phyloP scores from a whole-genome alignment of 148 eudicot genomes.

The Rhododendron mucronatum region DNA sequence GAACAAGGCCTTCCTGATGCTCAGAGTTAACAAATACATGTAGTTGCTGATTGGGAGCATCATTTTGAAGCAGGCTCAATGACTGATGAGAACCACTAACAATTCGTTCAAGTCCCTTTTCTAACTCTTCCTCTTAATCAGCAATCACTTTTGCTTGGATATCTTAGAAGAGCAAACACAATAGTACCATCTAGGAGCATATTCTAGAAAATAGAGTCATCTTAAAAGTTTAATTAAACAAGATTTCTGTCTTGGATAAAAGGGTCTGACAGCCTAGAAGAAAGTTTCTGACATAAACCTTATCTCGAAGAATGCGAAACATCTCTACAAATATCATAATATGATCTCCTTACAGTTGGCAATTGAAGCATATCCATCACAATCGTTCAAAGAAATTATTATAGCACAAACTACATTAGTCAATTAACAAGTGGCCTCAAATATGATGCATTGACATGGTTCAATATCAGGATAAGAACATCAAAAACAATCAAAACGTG shows the following conservation, averaged over 20 bases:
- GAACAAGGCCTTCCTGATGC: too few relatives aligned
- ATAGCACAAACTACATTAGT: background rate
- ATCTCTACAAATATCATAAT: background rate
- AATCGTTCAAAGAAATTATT: background rate
- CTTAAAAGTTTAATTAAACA: background rate
- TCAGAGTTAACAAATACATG: too few relatives aligned
- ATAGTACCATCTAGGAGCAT: background rate
- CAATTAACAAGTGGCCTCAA: background rate
- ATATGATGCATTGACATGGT: background rate
- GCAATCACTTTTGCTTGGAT: too few relatives aligned
- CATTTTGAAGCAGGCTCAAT: too few relatives aligned
- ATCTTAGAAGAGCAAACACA: background rate
- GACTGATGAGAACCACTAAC: too few relatives aligned
- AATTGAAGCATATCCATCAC: background rate
- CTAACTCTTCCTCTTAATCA: too few relatives aligned
- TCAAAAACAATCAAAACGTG: background rate
- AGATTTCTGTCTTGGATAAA: background rate
- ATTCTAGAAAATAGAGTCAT: background rate
- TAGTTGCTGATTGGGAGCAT: too few relatives aligned
- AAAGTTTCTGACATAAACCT: background rate
- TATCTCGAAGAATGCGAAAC: background rate
- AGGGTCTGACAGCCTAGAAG: background rate
- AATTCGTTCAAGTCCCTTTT: too few relatives aligned
- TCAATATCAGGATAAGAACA: background rate
- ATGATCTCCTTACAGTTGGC: background rate